Evolutionary conservation across 768 basidiomycete genomes (phyloP).

Genomic region (Phaeolepiota aurea): DNA sequence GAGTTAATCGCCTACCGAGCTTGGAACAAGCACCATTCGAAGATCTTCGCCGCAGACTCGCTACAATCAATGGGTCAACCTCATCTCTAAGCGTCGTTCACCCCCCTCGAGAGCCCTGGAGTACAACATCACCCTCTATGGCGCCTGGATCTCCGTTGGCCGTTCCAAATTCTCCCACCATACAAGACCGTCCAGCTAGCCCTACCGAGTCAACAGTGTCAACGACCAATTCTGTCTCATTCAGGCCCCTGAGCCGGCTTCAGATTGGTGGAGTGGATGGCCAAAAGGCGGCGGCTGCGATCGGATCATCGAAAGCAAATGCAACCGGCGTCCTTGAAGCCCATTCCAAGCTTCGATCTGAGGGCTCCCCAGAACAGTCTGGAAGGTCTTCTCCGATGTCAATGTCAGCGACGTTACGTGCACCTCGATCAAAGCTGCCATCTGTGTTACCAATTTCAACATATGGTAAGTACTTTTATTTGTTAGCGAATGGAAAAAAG

Average conservation of each 20-base stretch:
- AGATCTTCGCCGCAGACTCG: conserved; percentile 69
- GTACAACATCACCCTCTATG: conserved; percentile 4
- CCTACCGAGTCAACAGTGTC: conserved; percentile 82
- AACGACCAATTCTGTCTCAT: conserved; percentile 53
- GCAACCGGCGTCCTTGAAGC: conserved; percentile 79
- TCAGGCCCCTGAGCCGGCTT: conserved; percentile 50
- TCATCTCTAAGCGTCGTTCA: conserved; percentile 48
- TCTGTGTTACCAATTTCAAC: conserved; percentile 58
- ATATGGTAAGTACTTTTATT: conserved; percentile 45
- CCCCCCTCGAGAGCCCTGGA: conserved; percentile 7
- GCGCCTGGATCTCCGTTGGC: conserved; percentile 14
- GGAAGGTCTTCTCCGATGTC: conserved; percentile 75
- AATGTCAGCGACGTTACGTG: conserved; percentile 46
- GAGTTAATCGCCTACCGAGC: conserved; percentile 38
- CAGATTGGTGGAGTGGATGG: conserved; percentile 68
- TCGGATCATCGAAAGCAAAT: conserved; percentile 79
- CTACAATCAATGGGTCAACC: conserved; percentile 64
- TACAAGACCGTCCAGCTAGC: conserved; percentile 57
- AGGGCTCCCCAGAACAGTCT: conserved; percentile 63
- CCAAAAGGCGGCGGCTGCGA: conserved; percentile 82
- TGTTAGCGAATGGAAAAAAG: conserved; percentile 1
- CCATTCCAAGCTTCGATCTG: conserved; percentile 56
- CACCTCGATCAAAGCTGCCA: conserved; percentile 35
- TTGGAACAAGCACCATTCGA: conserved; percentile 61
- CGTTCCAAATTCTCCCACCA: conserved; percentile 15